phyloP scores from a whole-genome alignment of 305 asterid genomes.

The Ilex paraguariensis region DNA sequence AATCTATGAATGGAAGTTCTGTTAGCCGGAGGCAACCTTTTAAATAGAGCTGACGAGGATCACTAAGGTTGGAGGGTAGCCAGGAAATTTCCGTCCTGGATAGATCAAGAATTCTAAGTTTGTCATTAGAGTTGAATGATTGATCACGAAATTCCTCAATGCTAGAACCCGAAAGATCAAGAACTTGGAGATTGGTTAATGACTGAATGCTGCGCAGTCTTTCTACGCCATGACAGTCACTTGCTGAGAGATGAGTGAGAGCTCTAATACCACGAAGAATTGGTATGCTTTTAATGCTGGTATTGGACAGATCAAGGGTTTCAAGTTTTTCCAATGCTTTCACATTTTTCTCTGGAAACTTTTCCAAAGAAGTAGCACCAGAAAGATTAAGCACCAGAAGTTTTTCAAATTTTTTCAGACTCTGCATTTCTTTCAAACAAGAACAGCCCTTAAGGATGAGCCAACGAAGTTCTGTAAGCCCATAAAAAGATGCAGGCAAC shows the following conservation, averaged over 20 bases:
- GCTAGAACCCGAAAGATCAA: constrained; percentile 18
- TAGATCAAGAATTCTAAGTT: constrained; percentile 11
- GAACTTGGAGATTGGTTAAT: constrained; percentile 10
- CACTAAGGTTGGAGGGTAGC: constrained; percentile 11
- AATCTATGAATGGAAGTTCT: constrained; percentile 2
- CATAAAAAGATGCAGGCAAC: neutral
- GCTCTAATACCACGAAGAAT: constrained; percentile 7
- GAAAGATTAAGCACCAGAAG: neutral
- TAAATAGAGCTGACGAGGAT: constrained; percentile 4
- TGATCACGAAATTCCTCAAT: constrained; percentile 16
- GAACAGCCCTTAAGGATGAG: neutral
- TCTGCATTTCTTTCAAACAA: neutral
- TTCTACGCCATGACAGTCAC: constrained; percentile 9
- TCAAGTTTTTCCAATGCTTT: neutral
- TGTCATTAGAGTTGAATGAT: constrained; percentile 1
- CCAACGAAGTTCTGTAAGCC: neutral
- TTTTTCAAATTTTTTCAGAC: neutral
- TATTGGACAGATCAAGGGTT: constrained; percentile 12
- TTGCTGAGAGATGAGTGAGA: constrained; percentile 12
- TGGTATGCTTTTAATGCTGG: constrained; percentile 7
- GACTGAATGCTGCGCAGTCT: constrained; percentile 14
- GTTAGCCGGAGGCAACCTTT: constrained; percentile 8
- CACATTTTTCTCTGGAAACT: constrained; percentile 12
- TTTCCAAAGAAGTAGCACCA: neutral
- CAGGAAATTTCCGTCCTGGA: constrained; percentile 2